Base-by-base conservation (phyloP, 805 yeast genomes). In the Ogataea siamensis region DNA sequence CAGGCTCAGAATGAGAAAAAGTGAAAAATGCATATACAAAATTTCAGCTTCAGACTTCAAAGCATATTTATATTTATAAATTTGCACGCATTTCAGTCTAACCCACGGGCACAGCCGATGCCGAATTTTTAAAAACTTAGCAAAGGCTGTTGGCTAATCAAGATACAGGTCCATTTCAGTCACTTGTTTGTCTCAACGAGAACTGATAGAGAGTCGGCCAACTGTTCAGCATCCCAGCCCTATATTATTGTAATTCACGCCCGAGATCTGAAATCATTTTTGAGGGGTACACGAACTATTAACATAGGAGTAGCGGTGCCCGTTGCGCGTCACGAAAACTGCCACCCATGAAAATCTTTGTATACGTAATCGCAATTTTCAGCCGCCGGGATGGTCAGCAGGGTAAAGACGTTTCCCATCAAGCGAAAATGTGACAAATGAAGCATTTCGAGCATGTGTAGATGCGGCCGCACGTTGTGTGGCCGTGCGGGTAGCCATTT, bases 1-100 rank as follows among this genome's bases (percentile, higher is more conserved):
- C 15, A 38, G 16, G 21, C 16, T 13, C 28, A 27, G 22, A n/a
- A 39, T 8, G 16, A 28, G 11, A 17, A 39, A 18, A 12, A 29
- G 6, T 10, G 24, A 15, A 10, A 18, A 34, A 23, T 29, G 28
- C 39, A 36, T 36, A 36, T 36, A 29, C 17, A 9, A 29, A 36
- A 19, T 12, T 29, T 16, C 8, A 10, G 11, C 17, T 16, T 28
- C 25, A 15, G 17, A 27, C 10, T 10, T 6, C 19, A 13, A 34
- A 34, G 32, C 32, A 27, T 25, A n/a, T n/a, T n/a, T n/a, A n/a
- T n/a, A n/a, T n/a, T n/a, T n/a, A n/a, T n/a, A n/a, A n/a, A n/a
- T n/a, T n/a, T n/a, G n/a, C n/a, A n/a, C n/a, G n/a, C n/a, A n/a
- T 20, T 7, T 14, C 10, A 10, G 9, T 10, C 18, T 12, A 14